A percentile compares a stretch with the other conserved stretches of the same genome.
phyloP scores from a whole-genome alignment of 2,329 filamentous ascomycete species.

The Botrytis medusae region DNA sequence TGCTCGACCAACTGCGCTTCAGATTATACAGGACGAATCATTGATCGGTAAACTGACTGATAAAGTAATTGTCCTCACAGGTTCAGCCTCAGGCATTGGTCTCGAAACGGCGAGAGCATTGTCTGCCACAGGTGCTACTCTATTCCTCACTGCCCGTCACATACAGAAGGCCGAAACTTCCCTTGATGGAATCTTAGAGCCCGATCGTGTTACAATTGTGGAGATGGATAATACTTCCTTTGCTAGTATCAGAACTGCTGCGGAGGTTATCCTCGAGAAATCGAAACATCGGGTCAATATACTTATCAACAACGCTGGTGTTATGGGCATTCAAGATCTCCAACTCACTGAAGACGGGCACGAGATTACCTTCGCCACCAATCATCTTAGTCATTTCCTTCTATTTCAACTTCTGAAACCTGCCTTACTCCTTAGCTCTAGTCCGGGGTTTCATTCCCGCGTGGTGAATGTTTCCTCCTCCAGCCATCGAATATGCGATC shows the following conservation, averaged over 20 bases:
- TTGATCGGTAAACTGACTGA: not conserved
- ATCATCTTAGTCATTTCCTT: constrained; percentile 54
- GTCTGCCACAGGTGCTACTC: not conserved
- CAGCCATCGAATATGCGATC: not conserved
- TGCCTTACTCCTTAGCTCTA: constrained; percentile 42
- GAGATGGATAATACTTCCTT: not conserved
- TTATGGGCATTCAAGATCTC: constrained; percentile 31
- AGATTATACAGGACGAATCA: not conserved
- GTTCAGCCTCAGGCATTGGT: not conserved
- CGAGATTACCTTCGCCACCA: constrained; percentile 52
- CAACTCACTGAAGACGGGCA: constrained; percentile 46
- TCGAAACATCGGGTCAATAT: constrained; percentile 25
- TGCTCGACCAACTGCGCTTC: not conserved
- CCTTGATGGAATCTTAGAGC: not conserved
- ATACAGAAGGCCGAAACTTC: not conserved
- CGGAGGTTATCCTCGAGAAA: not conserved
- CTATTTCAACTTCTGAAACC: constrained; percentile 51
- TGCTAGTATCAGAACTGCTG: not conserved
- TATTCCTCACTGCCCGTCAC: not conserved
- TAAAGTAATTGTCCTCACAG: not conserved
- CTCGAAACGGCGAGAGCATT: not conserved
- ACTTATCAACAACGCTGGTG: not conserved
- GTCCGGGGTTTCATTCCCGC: constrained; percentile 18
- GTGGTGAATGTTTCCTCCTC: not conserved
- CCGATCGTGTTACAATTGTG: not conserved